Evolutionary conservation across 1,284 basidiomycete species (phyloP), one percentile per base, ranked within the genome.

Genomic region (Apiotrichum laibachii): DNA sequence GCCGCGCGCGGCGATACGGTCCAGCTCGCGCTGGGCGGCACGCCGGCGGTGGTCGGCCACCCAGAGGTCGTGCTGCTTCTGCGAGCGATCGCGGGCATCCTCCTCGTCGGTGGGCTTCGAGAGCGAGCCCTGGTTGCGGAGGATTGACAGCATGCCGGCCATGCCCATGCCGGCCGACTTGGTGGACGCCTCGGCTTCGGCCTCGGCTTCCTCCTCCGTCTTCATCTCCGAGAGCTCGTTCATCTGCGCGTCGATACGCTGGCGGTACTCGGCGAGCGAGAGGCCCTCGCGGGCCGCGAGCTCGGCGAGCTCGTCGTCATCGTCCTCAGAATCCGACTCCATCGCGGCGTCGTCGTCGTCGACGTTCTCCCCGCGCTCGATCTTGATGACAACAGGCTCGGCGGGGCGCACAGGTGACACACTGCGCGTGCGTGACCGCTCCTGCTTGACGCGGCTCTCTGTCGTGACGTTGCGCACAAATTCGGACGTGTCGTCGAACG

Each of bases 401-500:
- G 45, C 62, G 1, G 84, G 84, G 84, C 39, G 12, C 44, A 39
- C 66, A 5, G 62, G 53, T 16, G 60, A 55, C 11, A 53, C 53
- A 8, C 75, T 62, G 26, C 65, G 55, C 13, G 73, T 62, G 18
- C 67, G 55, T 13, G 67, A 66, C 45, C 70, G 57, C 63, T 75
- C 71, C 34, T 72, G 64, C 66, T 77, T 75, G 63, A 77, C 73
- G 8, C 73, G 65, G 12, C 74, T 72, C 46, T 79, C 72, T 16
- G 75, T 84, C 0, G 86, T 86, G 64, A 99, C 92, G 43, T 90
- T 87, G 16, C 93, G 86, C 26, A 99, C 90, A 68, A 99, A 99
- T 75, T 98, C 94, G 18, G 92, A 92, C 0, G 96, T 99, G 68
- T 97, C 93, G 73, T 99, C 95, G 61, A 99, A 94, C 0, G 89